Base-by-base conservation (phyloP, 345 rosid genomes). In the Passiflora organensis region DNA sequence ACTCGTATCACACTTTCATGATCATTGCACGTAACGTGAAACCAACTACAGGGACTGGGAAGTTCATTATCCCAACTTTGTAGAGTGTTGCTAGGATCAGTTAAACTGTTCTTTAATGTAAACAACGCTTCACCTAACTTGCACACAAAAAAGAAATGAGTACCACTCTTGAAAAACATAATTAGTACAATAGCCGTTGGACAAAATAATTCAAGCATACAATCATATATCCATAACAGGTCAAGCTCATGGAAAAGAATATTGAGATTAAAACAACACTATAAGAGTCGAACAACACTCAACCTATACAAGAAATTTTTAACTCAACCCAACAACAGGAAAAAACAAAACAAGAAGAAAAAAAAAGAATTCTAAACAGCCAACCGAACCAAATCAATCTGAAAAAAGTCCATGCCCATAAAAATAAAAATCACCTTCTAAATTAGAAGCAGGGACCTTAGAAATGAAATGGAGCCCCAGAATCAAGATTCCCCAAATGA, bases 11-110 rank as follows among this genome's bases (percentile, higher is more conserved):
- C 95, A n/a, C 80, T 78, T 54, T 70, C 78, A 18, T 89, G 83
- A 63, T 53, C 74, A 66, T 75, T 84, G 75, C 97, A 89, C 37
- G 95, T 86, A 44, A 89, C 82, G 61, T 89, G 83, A 65, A 76
- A 81, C 97, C 97, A 89, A 16, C 85, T 80, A 76, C 95, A 89
- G 9, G 95, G 97, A 72, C 66, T 81, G 58, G 71, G 81, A 54
- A 79, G 85, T 58, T 88, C 79, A 32, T 90, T 21, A 72, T 84
- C 88, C 97, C 97, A 89, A 72, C 88, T 84, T 55, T 84, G 84
- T 46, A 89, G 76, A 57, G 81, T 80, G 43, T 71, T 82, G 64
- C 80, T 77, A 57, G 97, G 96, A 71, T 87, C 95, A 11, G 59
- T 63, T 49, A 91, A 72, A 69, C 68, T 80, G 50, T 62, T 64